Evolutionary conservation across 2,329 filamentous ascomycete genomes (phyloP), one percentile per base, ranked within the genome.

Genomic region (Ceratocystis papillata): DNA sequence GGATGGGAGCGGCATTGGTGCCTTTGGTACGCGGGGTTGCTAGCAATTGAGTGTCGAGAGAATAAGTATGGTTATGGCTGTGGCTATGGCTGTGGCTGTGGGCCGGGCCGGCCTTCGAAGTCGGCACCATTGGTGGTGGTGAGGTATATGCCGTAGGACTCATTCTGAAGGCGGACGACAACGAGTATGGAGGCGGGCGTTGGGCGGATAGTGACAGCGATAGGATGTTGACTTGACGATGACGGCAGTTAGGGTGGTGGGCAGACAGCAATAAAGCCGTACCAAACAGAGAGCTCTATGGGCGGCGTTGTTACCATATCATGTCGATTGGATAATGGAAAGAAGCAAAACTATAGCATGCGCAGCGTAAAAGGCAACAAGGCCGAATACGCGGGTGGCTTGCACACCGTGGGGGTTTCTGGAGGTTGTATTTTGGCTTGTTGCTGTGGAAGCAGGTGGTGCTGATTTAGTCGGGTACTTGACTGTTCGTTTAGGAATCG

Each of bases 1-100:
- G 55, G 30, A 30, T 12, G 7, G 22, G 7, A 15, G 62, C 69
- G 69, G 72, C 73, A 70, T 73, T 72, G 33, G 69, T 70, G 46
- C 71, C 71, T 62, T 70, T 69, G 67, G 70, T 71, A 69, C 71
- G 71, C 41, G 72, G 68, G 59, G 74, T 71, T 66, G 73, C 71
- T 63, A 70, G 71, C 67, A 73, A 70, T 68, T 71, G 70, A 66
- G 71, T 70, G 70, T 73, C 71, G 68, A 70, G 69, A 67, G 74
- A 74, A 71, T 76, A 72, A 67, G 71, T 69, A 69, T 71, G 71
- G 33, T 44, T 37, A 33, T 66, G 65, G 22, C 48, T 25, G 8
- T 44, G 41, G n/a, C 41, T 66, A 44, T 20, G 68, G 50, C 10
- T 53, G 53, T 41, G 62, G 53, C 63, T 37, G 20, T 53, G 55